Evolutionary conservation across 148 eudicot species (phyloP).

Genomic region (Pouteria glomerata): DNA sequence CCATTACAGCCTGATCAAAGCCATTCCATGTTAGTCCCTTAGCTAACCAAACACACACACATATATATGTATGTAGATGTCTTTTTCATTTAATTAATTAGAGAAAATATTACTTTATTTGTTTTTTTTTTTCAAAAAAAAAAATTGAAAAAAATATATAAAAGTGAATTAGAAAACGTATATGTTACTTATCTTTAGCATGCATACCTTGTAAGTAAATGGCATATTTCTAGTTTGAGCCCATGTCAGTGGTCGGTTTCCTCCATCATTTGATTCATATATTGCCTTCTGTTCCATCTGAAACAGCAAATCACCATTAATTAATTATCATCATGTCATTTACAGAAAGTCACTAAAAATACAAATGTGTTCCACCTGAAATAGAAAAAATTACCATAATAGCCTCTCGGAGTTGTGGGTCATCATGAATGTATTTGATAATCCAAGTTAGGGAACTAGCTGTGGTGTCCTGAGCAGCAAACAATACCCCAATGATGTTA

Average conservation of each 20-base stretch:
- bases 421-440: constrained; percentile 14
- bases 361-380: too few relatives aligned
- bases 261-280: constrained; percentile 35
- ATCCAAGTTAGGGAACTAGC: constrained; percentile 16
- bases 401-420: background rate
- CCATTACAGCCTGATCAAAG: constrained; percentile 38
- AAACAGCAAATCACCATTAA: background rate
- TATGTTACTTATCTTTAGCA: background rate
- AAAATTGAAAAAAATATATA: too few relatives aligned
- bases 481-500: constrained; percentile 12
- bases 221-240: constrained; percentile 47
- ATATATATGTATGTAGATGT: too few relatives aligned
- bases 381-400: too few relatives aligned
- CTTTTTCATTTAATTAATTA: too few relatives aligned
- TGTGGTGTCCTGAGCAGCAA: constrained; percentile 20
- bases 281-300: constrained; percentile 48
- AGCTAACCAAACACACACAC: background rate
- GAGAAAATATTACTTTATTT: too few relatives aligned
- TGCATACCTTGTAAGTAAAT: constrained; percentile 35
- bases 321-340: background rate
- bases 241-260: constrained; percentile 42
- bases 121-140: too few relatives aligned
- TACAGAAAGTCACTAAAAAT: background rate
- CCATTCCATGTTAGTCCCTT: too few relatives aligned
- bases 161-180: background rate